phyloP scores from a whole-genome alignment of 345 rosid genomes.

The Eucalyptus decipiens region DNA sequence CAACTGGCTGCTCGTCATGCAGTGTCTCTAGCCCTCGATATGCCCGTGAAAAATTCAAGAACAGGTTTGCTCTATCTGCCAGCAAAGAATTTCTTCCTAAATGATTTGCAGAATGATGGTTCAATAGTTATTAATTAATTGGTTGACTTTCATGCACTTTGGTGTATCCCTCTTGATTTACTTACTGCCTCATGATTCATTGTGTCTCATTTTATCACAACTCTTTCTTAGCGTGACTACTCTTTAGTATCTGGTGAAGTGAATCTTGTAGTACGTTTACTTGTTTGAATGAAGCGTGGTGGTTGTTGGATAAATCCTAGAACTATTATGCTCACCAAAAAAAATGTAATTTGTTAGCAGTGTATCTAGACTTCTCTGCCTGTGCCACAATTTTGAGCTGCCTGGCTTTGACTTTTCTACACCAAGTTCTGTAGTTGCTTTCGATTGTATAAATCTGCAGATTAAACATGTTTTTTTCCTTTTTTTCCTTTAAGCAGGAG shows the following conservation, averaged over 20 bases:
- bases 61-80: not conserved
- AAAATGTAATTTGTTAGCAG: not conserved
- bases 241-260: not conserved
- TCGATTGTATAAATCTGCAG: not conserved
- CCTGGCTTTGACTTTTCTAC: not conserved
- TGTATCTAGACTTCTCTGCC: not conserved
- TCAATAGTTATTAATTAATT: not conserved
- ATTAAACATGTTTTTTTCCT: not conserved
- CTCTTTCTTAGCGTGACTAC: not conserved
- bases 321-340: not conserved
- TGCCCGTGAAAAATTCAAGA: slow-evolving; percentile 30
- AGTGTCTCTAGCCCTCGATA: slow-evolving; percentile 62
- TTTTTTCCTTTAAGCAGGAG: not conserved
- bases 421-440: not conserved
- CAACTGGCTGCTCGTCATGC: slow-evolving; percentile 80
- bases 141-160: not conserved
- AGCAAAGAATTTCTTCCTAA: not conserved
- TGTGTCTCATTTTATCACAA: not conserved
- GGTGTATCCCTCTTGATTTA: not conserved
- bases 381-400: not conserved
- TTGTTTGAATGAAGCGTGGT: not conserved
- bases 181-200: not conserved
- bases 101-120: not conserved
- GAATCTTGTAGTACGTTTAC: not conserved
- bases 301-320: not conserved